phyloP scores from a whole-genome alignment of 139 green algal species.

The Raphidocelis subcapitata region DNA sequence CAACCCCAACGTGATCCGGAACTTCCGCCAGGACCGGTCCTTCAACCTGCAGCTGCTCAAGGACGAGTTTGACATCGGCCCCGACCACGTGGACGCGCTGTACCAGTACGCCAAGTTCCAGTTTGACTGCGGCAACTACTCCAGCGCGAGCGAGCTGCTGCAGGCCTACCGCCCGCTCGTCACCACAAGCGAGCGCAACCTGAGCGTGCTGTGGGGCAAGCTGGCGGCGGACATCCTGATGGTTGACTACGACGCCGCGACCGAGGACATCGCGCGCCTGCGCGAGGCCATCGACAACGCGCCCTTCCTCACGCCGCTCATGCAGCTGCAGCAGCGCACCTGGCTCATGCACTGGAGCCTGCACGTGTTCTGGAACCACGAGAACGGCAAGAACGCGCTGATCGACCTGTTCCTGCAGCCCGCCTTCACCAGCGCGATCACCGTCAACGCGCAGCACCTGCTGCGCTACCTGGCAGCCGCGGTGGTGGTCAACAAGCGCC shows the following conservation, averaged over 20 bases:
- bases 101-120: slow-evolving; percentile 98
- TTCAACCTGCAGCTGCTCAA: slow-evolving; percentile 91
- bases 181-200: slow-evolving; percentile 77
- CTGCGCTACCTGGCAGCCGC: slow-evolving; percentile 91
- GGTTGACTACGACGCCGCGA: slow-evolving; percentile 64
- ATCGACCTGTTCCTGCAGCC: slow-evolving; percentile 97
- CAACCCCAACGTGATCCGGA: slow-evolving; percentile 85
- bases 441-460: slow-evolving; percentile 88
- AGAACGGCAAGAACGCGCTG: slow-evolving; percentile 91
- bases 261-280: slow-evolving; percentile 92
- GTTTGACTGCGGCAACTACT: slow-evolving; percentile 99
- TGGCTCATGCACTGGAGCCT: slow-evolving; percentile 99
- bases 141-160: slow-evolving; percentile 84
- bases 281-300: slow-evolving; percentile 93
- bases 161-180: slow-evolving; percentile 92
- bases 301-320: slow-evolving; percentile 78
- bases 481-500: slow-evolving; percentile 90
- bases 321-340: slow-evolving; percentile 94
- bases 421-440: slow-evolving; percentile 71
- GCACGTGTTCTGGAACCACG: slow-evolving; percentile 99
- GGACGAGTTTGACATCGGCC: slow-evolving; percentile 79
- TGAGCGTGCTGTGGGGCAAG: slow-evolving; percentile 95
- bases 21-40: slow-evolving; percentile 86
- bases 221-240: slow-evolving; percentile 94
- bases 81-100: slow-evolving; percentile 94